These are phyloP conservation scores for Trichoderma asperelloides DNA, from an alignment of 495 filamentous ascomycete species.

Conservation along the genomic window DNA sequence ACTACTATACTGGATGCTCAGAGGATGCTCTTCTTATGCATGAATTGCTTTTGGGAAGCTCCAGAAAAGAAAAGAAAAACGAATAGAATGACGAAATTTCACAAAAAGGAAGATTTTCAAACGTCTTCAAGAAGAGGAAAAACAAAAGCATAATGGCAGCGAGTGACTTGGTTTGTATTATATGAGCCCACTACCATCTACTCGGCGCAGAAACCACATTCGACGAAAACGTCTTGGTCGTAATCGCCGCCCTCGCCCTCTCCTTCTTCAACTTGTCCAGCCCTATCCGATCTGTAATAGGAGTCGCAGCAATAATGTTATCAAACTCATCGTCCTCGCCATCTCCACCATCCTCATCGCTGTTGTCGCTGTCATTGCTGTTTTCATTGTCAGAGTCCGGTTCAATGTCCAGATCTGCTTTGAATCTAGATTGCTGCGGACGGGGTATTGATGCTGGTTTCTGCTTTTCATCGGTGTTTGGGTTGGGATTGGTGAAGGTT, in stretches of 20 bases:
- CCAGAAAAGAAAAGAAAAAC: neutral
- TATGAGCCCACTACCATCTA: conserved; percentile 16
- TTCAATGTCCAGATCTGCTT: conserved; percentile 62
- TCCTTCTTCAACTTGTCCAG: conserved; percentile 38
- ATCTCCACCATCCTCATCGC: conserved; percentile 47
- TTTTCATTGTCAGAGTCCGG: conserved; percentile 62
- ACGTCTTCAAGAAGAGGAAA: neutral
- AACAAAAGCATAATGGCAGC: neutral
- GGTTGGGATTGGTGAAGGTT: conserved; percentile 61
- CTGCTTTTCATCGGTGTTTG: conserved; percentile 40
- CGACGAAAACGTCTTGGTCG: conserved; percentile 24
- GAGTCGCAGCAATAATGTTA: conserved; percentile 82
- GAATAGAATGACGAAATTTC: neutral
- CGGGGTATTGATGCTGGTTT: conserved; percentile 46
- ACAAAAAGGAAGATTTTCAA: no score
- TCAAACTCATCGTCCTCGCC: conserved; percentile 59
- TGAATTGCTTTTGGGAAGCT: neutral
- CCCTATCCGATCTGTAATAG: conserved; percentile 73
- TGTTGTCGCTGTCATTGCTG: conserved; percentile 53
- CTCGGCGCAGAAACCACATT: conserved; percentile 21
- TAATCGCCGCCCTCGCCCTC: conserved; percentile 20
- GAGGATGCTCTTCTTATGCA: neutral
- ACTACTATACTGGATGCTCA: neutral
- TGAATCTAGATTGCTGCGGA: conserved; percentile 30
- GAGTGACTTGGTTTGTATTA: neutral